Base-by-base conservation (phyloP, 78 protist species). In the Tieghemostelium lacteum region DNA sequence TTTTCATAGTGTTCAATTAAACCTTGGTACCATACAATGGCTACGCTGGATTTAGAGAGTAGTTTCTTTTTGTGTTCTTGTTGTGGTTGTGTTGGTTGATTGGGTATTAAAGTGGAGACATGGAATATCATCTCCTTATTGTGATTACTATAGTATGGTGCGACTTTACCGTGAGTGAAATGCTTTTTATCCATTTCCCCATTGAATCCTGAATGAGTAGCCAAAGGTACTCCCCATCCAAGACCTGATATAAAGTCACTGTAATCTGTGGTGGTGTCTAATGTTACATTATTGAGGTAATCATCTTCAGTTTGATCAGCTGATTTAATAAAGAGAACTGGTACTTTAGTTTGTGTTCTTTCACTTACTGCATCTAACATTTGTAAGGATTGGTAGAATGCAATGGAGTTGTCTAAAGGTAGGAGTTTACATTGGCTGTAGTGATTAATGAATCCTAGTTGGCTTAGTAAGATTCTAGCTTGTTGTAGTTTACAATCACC, bases 401-500 rank as follows among this genome's bases (percentile, higher is more conserved):
- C 37, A 12, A n/a, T n/a, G 3, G 78, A 54, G 33, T 66, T 69
- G 16, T 83, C 91, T 45, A 83, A 57, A 34, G 73, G 91, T 16
- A 45, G 24, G 2, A 83, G 33, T 42, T 60, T 66, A 37, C 66
- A 57, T 17, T 58, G 63, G 26, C 39, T 64, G 17, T 83, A 70
- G 3, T 50, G 42, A 24, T 54, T 64, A 4, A 83, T 17, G 62
- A 69, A 83, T 19, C 91, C 91, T 2, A 83, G 54, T 6, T 66
- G 65, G 12, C 78, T 33, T 26, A 83, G 63, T 4, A 83, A 55
- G 7, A 69, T 26, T 37, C 91, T 42, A 29, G 76, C 49, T 22
- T 67, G 73, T 69, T 83, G 91, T 62, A 83, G 69, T 60, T 83
- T 83, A 60, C 76, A 69, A 29, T 83, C 91, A 33, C 91, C 91